Evolutionary conservation across 2,329 filamentous ascomycete species (phyloP).

Genomic region (Didymella arachidicola): DNA sequence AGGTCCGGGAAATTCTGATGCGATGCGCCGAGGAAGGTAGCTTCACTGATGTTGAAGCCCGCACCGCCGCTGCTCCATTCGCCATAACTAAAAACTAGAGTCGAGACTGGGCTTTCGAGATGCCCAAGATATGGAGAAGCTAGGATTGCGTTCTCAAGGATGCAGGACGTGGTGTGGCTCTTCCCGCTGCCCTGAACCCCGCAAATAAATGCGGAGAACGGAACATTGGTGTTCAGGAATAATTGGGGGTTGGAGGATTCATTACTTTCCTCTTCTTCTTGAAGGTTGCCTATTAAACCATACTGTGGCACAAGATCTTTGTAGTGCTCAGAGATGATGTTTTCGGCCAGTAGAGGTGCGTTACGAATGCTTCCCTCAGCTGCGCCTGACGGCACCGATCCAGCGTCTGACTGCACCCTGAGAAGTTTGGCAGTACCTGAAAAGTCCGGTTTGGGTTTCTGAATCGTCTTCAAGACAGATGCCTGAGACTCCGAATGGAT

Average conservation of each 20-base stretch:
- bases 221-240: conserved; percentile 62
- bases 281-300: conserved; percentile 17
- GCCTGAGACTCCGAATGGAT: neutral
- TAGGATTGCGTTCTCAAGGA: conserved; percentile 59
- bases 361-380: conserved; percentile 17
- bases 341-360: conserved; percentile 18
- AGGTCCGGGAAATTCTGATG: conserved; percentile 21
- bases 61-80: conserved; percentile 55
- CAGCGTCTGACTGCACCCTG: neutral
- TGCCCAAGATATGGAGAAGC: conserved; percentile 52
- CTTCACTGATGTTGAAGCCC: conserved; percentile 63
- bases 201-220: conserved; percentile 68
- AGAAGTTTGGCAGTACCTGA: conserved; percentile 5
- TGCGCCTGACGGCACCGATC: neutral
- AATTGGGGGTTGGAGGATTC: conserved; percentile 32
- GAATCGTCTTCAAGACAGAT: neutral
- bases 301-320: conserved; percentile 27
- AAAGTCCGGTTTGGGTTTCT: conserved; percentile 7
- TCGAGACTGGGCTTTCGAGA: conserved; percentile 63
- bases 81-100: conserved; percentile 66
- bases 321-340: conserved; percentile 10
- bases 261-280: neutral
- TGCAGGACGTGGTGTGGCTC: conserved; percentile 65
- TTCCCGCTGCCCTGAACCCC: conserved; percentile 70
- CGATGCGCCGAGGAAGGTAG: conserved; percentile 60